Base-by-base conservation (phyloP, 331 rosid species). In the Rhamnella rubrinervis region DNA sequence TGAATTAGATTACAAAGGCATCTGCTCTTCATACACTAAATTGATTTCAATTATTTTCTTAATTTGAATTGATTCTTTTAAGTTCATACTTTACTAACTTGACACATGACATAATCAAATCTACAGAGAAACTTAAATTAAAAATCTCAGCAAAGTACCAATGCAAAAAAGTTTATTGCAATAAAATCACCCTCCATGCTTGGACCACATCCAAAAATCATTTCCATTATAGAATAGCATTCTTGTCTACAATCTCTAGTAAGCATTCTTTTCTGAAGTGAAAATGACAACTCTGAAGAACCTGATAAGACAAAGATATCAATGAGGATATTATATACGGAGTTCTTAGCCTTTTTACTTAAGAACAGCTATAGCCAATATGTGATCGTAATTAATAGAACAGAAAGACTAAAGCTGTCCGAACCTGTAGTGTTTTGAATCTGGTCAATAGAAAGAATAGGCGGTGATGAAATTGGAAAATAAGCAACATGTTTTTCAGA, bases 151-250 rank as follows among this genome's bases (percentile, higher is more conserved):
- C 35, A 19, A 53, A 75, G 40, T 91, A 91, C 96, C 97, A 88
- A 77, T 39, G 97, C 97, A 70, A 91, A 91, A 83, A 83, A 91
- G 15, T 91, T 91, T 66, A 88, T 88, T 79, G 82, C 85, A 74
- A 91, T 71, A 77, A 85, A 75, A 72, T 91, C 97, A 71, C 82
- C 78, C 38, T 83, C 93, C 91, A 83, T 62, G 88, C 71, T 71
- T 28, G 79, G 79, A 68, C 81, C 86, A 63, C 65, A 74, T 66
- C 92, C 97, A 72, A 91, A 85, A 78, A 86, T 74, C 63, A 39
- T 78, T 80, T 88, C 91, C 77, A 86, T 73, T 9, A 80, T 71
- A 69, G 86, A 85, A 75, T 58, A 83, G 66, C 92, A 91, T 70
- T 88, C 84, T 65, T 41, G 71, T 70, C 92, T 81, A 60, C 88